A percentile compares a stretch with the other conserved stretches of the same genome.
Conservation (phyloP, 148 eudicot genomes). For the Vaccinium macrocarpon region DNA sequence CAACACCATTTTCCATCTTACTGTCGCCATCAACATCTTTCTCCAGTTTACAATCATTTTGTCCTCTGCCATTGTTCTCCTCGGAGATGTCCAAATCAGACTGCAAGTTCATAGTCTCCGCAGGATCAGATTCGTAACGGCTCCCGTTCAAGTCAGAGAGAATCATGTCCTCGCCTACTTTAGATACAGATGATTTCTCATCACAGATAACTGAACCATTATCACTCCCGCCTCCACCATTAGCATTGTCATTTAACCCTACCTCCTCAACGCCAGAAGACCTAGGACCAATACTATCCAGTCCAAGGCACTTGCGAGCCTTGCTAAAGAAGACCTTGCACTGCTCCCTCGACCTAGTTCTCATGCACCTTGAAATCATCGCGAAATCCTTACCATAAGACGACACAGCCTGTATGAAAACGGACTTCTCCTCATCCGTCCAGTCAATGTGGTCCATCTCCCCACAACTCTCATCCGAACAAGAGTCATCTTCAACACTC, state of each 20-base stretch:
- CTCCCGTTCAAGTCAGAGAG: conserved; percentile 27
- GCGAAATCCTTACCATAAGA: conserved; percentile 74
- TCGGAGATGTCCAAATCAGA: conserved; percentile 30
- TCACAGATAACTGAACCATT: conserved; percentile 42
- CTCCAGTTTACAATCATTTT: conserved; percentile 23
- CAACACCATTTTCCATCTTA: conserved; percentile 21
- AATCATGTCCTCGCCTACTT: conserved; percentile 48
- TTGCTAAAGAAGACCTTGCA: conserved; percentile 84
- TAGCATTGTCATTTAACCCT: conserved; percentile 35
- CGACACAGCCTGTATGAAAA: conserved; percentile 65
- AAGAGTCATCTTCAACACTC: conserved; percentile 59
- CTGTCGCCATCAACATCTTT: conserved; percentile 25
- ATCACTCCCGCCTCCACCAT: conserved; percentile 62
- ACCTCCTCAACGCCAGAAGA: conserved; percentile 26
- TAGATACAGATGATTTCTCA: conserved; percentile 49
- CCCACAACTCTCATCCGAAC: conserved; percentile 88
- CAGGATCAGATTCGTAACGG: conserved; percentile 31
- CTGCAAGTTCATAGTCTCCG: conserved; percentile 20
- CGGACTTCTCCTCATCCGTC: conserved; percentile 81
- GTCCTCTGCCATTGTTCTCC: conserved; percentile 25
- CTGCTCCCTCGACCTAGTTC: conserved; percentile 65
- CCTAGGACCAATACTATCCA: conserved; percentile 43
- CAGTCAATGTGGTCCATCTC: conserved; percentile 64
- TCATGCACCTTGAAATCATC: conserved; percentile 57
- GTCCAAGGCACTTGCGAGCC: conserved; percentile 66